Conservation (phyloP, 2,329 filamentous ascomycete genomes). For the Monilinia polystroma region DNA sequence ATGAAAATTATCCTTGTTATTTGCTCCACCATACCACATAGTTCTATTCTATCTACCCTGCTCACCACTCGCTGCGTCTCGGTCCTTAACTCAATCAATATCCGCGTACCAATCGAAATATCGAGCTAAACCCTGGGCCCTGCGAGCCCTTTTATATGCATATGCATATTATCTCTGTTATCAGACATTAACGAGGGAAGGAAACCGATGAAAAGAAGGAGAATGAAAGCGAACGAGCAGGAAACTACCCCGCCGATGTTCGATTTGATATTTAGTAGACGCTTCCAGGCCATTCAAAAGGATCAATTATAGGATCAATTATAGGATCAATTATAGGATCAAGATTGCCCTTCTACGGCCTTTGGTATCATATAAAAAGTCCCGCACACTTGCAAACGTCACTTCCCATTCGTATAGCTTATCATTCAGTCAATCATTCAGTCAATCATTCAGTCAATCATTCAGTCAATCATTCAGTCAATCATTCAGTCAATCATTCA, state of each 20-base stretch:
- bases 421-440: too few species aligned
- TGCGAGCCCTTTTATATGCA: slow-evolving; percentile 9
- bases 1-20: background rate
- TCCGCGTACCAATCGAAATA: slow-evolving; percentile 9
- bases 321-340: too few species aligned
- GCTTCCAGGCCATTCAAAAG: background rate
- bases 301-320: too few species aligned
- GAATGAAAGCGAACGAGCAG: background rate
- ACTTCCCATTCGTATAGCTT: too few species aligned
- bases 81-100: slow-evolving; percentile 3
- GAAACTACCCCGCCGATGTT: background rate
- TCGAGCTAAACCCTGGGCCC: background rate
- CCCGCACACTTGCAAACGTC: background rate
- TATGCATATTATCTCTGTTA: slow-evolving; percentile 11
- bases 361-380: background rate
- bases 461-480: too few species aligned
- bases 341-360: background rate
- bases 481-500: too few species aligned
- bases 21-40: background rate
- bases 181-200: background rate
- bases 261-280: background rate
- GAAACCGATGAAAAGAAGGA: background rate
- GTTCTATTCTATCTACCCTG: background rate
- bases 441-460: too few species aligned
- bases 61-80: slow-evolving; percentile 2